phyloP scores from a whole-genome alignment of 1,284 basidiomycete species.

The Irpex sp. region DNA sequence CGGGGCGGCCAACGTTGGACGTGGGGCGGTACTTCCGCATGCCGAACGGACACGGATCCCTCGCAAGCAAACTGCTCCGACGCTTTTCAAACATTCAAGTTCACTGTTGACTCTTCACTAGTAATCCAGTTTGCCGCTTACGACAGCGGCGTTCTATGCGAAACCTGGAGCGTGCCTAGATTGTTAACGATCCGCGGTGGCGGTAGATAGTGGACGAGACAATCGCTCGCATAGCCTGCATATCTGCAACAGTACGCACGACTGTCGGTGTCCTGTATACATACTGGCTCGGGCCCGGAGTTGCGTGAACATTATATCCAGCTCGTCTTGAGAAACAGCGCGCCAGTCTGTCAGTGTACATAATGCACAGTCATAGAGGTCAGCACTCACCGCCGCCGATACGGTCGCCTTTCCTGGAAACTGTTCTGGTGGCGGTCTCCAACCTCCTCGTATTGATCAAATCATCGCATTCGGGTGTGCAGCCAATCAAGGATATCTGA shows the following conservation, averaged over 20 bases:
- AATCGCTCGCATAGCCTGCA: background rate
- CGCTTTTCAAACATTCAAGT: background rate
- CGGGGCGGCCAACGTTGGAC: background rate
- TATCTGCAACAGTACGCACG: background rate
- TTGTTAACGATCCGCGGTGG: background rate
- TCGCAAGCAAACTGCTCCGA: background rate
- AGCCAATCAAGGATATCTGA: background rate
- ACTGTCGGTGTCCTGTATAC: background rate
- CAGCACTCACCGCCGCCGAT: background rate
- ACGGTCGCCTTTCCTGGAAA: background rate
- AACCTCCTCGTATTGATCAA: background rate
- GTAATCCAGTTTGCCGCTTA: background rate
- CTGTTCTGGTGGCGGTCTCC: background rate
- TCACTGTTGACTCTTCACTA: background rate
- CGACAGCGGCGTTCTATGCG: background rate
- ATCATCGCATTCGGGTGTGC: background rate
- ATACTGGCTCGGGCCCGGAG: background rate
- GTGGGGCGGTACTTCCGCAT: background rate
- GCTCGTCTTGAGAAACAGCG: background rate
- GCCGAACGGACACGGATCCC: background rate
- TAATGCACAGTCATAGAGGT: background rate
- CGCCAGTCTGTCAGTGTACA: background rate
- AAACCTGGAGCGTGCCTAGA: background rate
- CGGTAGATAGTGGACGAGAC: background rate
- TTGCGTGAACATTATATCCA: background rate